These are phyloP conservation scores for Coriolopsis trogii DNA, from an alignment of 1,284 basidiomycete genomes.

Conservation along the genomic window DNA sequence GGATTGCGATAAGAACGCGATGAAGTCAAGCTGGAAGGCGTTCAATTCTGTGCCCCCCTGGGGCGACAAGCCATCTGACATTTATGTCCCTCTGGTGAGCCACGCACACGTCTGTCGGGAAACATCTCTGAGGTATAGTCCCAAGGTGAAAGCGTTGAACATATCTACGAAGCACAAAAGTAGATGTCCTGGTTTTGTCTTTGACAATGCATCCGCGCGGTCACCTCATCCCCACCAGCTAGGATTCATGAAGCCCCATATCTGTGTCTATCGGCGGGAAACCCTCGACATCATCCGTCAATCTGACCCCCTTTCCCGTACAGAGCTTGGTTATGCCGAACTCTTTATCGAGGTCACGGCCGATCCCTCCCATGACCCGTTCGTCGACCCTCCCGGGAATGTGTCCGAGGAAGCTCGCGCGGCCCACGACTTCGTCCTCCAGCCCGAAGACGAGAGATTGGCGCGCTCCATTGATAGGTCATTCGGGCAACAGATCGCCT, in stretches of 20 bases:
- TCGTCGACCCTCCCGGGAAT: constrained; percentile 4
- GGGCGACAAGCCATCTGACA: not conserved
- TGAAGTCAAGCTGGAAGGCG: not conserved
- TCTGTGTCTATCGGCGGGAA: constrained; percentile 1
- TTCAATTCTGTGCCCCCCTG: not conserved
- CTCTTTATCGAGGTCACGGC: constrained; percentile 9
- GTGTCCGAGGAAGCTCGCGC: not conserved
- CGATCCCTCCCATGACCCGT: constrained; percentile 1
- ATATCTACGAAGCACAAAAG: not conserved
- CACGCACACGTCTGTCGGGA: not conserved
- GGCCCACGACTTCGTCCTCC: not conserved
- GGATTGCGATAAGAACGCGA: not conserved
- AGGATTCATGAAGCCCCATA: constrained; percentile 12
- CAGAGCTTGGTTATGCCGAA: constrained; percentile 15
- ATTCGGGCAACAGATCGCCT: constrained; percentile 8
- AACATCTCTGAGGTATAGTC: not conserved
- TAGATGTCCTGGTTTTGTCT: constrained; percentile 12
- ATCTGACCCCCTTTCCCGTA: not conserved
- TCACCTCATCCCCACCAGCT: not conserved
- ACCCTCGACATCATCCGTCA: not conserved
- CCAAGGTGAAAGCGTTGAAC: not conserved
- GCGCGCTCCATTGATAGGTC: not conserved
- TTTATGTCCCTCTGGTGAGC: constrained; percentile 1
- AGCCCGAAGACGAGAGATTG: not conserved
- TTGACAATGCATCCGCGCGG: not conserved